Percentiles rank a stretch among this genome's conserved stretches.
These are phyloP conservation scores for thale cress (Arabidopsis thaliana) DNA, from an alignment of 345 rosid genomes.

Conservation along the genomic window DNA sequence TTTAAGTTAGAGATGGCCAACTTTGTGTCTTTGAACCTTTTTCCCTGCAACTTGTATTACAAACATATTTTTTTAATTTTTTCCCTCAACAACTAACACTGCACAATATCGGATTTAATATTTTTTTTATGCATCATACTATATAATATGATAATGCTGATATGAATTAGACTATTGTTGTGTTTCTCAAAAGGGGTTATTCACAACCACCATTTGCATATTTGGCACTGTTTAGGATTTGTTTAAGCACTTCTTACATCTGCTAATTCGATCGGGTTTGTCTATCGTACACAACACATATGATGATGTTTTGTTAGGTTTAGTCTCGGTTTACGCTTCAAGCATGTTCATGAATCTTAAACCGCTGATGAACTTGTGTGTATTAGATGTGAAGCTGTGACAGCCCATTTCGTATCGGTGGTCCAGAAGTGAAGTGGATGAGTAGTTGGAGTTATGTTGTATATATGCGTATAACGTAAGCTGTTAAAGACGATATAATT, in stretches of 20 bases:
- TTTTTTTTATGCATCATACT: not conserved
- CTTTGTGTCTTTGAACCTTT: slow-evolving; percentile 30
- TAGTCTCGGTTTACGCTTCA: not conserved
- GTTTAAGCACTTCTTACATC: not conserved
- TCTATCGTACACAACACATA: not conserved
- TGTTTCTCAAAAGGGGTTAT: not conserved
- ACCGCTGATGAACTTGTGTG: not conserved
- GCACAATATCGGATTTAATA: not conserved
- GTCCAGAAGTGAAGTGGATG: slow-evolving; percentile 7
- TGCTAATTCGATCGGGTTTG: not conserved
- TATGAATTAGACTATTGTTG: not conserved
- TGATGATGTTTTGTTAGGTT: not conserved
- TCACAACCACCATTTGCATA: not conserved
- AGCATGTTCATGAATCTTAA: not conserved
- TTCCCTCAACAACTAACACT: not conserved
- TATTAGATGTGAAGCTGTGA: not conserved
- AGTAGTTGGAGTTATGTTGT: not conserved
- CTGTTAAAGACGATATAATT: not conserved
- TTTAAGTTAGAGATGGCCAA: slow-evolving; percentile 34
- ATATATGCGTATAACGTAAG: not conserved
- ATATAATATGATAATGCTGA: not conserved
- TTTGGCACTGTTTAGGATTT: not conserved
- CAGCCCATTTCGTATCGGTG: slow-evolving; percentile 12
- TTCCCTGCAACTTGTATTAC: slow-evolving; percentile 39
- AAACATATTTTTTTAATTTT: not conserved